Evolutionary conservation across 208 protist genomes (phyloP).

Genomic region (Leishmania major): DNA sequence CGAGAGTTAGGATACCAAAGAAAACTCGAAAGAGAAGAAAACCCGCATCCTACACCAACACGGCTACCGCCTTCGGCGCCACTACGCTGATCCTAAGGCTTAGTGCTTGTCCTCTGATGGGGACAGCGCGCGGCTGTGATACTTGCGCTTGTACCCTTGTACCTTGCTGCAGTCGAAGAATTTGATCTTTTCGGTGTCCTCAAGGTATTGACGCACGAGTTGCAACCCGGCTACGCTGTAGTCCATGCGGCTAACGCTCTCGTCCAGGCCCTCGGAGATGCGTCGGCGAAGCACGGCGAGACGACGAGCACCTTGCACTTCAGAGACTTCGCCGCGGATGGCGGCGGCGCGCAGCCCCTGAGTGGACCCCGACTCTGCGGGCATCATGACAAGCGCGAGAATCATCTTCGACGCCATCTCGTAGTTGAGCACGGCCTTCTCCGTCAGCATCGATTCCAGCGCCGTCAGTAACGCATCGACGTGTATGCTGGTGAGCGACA

Average conservation of each 20-base stretch:
- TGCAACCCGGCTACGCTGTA: conserved; percentile 80
- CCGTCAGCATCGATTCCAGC: conserved; percentile 67
- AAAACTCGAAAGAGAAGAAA: background rate
- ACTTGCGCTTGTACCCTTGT: conserved; percentile 85
- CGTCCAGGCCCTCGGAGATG: conserved; percentile 71
- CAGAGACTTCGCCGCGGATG: conserved; percentile 67
- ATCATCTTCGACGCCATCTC: conserved; percentile 81
- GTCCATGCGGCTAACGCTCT: conserved; percentile 64
- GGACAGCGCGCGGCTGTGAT: conserved; percentile 62
- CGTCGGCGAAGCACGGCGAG: conserved; percentile 55
- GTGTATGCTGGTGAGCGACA: conserved; percentile 80
- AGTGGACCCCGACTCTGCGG: conserved; percentile 26
- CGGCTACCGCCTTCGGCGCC: background rate
- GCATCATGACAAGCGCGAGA: conserved; percentile 62
- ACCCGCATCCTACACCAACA: background rate
- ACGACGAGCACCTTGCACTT: conserved; percentile 59
- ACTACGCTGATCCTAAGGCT: background rate
- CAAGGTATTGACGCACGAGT: conserved; percentile 61
- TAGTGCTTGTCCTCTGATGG: conserved; percentile 13
- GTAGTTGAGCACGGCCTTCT: conserved; percentile 77
- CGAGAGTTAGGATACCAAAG: background rate
- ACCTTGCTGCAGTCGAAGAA: conserved; percentile 87
- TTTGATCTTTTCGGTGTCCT: conserved; percentile 67
- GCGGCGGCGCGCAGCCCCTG: conserved; percentile 45
- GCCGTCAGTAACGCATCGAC: conserved; percentile 75